These are phyloP conservation scores for Didymella glomerata DNA, from an alignment of 2,329 filamentous ascomycete genomes.

Conservation along the genomic window DNA sequence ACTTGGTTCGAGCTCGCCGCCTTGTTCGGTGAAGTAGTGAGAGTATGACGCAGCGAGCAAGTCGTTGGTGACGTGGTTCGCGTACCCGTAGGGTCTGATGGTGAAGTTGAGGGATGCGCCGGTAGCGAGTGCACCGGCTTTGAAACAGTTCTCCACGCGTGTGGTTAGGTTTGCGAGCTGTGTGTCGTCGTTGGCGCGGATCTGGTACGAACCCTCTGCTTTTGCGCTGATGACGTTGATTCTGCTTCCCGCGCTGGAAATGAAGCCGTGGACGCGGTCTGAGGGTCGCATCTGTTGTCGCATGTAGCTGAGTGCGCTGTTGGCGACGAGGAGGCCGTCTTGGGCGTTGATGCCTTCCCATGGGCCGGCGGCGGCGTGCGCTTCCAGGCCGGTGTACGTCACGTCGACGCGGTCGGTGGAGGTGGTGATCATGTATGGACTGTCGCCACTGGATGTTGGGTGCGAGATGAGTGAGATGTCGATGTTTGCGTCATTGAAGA, in stretches of 20 bases:
- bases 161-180: conserved; percentile 16
- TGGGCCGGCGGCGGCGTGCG: conserved; percentile 45
- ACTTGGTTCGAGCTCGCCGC: background rate
- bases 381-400: conserved; percentile 23
- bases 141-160: conserved; percentile 25
- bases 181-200: conserved; percentile 23
- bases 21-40: conserved; percentile 12
- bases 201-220: conserved; percentile 19
- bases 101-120: conserved; percentile 26
- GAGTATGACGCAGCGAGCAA: conserved; percentile 22
- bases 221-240: conserved; percentile 25
- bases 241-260: conserved; percentile 18
- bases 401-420: conserved; percentile 26
- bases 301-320: conserved; percentile 24
- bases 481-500: conserved; percentile 50
- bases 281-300: conserved; percentile 26
- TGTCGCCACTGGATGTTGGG: conserved; percentile 51
- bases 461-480: conserved; percentile 44
- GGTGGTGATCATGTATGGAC: conserved; percentile 59
- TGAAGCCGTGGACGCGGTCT: conserved; percentile 31
- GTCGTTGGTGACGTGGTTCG: conserved; percentile 24
- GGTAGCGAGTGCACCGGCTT: conserved; percentile 22
- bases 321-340: conserved; percentile 29
- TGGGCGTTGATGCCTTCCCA: conserved; percentile 41
- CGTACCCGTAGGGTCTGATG: conserved; percentile 24